Percentiles rank a stretch among this genome's conserved stretches.
Evolutionary conservation across 768 basidiomycete species (phyloP).

Genomic region (Leccinum uliginosum): DNA sequence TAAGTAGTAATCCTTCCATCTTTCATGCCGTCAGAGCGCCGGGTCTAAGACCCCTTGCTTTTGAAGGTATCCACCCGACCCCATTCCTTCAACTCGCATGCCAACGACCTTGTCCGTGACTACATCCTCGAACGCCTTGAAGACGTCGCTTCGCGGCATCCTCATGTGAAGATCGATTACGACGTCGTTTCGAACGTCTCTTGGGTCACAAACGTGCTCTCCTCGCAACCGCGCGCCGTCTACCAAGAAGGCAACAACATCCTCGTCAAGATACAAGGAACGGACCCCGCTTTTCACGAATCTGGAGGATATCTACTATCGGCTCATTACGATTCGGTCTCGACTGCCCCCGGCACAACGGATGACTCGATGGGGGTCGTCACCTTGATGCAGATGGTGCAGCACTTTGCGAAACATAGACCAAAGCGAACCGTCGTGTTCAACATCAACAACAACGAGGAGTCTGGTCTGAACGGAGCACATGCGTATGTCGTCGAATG

Average conservation of each 20-base stretch:
- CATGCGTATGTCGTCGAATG: conserved; percentile 42
- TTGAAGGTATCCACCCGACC: conserved; percentile 60
- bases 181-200: conserved; percentile 50
- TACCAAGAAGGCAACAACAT: conserved; percentile 71
- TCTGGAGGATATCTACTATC: conserved; percentile 62
- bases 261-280: conserved; percentile 59
- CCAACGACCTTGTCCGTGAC: conserved; percentile 62
- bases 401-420: conserved; percentile 46
- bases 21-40: too few species aligned
- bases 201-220: conserved; percentile 31
- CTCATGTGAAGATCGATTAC: conserved; percentile 47
- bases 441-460: conserved; percentile 86
- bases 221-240: conserved; percentile 20
- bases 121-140: conserved; percentile 56
- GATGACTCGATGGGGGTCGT: conserved; percentile 76
- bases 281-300: conserved; percentile 30
- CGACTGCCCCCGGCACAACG: conserved; percentile 68
- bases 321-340: conserved; percentile 80
- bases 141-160: conserved; percentile 39
- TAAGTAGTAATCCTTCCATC: conserved; percentile 24
- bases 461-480: conserved; percentile 71
- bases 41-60: background rate
- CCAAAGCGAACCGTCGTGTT: conserved; percentile 65
- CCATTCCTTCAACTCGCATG: conserved; percentile 75
- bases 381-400: conserved; percentile 61